Percentiles rank a stretch among this genome's conserved stretches.
Evolutionary conservation across 805 yeast genomes (phyloP).

Genomic region (Candida ascalaphidarum): DNA sequence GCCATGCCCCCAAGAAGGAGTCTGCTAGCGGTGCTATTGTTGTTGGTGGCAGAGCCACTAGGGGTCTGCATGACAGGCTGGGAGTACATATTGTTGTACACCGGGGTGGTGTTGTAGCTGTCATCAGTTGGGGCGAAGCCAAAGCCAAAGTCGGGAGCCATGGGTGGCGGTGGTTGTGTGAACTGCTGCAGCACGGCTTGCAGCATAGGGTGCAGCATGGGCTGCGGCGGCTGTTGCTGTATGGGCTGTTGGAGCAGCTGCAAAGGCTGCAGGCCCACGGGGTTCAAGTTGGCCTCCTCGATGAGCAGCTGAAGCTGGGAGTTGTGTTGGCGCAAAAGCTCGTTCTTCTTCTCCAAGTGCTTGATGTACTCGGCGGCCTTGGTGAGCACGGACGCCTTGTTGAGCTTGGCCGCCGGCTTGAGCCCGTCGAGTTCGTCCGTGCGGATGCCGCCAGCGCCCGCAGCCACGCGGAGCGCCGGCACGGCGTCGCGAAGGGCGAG

Average conservation of each 20-base stretch:
- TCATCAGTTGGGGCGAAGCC: constrained; percentile 10
- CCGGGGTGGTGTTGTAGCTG: constrained; percentile 11
- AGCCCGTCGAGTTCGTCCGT: constrained; percentile 57
- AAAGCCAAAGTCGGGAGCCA: constrained; percentile 10
- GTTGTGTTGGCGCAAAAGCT: constrained; percentile 39
- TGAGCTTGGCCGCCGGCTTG: constrained; percentile 66
- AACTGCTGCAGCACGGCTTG: no score
- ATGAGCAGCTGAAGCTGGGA: constrained; percentile 28
- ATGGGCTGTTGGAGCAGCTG: constrained; percentile 6
- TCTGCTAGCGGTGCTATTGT: constrained; percentile 26
- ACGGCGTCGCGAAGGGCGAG: constrained; percentile 66
- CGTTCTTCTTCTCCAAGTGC: constrained; percentile 61
- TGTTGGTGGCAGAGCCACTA: no score
- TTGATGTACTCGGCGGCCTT: constrained; percentile 74
- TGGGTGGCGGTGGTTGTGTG: no score
- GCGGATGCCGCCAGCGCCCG: constrained; percentile 29
- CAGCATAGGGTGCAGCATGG: no score
- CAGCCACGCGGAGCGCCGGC: constrained; percentile 62
- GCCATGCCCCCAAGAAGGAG: constrained; percentile 57
- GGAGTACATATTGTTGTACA: constrained; percentile 5
- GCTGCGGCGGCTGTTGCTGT: constrained; percentile 2
- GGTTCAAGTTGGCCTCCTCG: constrained; percentile 18
- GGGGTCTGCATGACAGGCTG: no score
- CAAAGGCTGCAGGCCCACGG: constrained; percentile 2
- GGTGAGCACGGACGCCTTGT: constrained; percentile 67